These are phyloP conservation scores for Halenospora varia DNA, from an alignment of 495 filamentous ascomycete species.

Conservation along the genomic window DNA sequence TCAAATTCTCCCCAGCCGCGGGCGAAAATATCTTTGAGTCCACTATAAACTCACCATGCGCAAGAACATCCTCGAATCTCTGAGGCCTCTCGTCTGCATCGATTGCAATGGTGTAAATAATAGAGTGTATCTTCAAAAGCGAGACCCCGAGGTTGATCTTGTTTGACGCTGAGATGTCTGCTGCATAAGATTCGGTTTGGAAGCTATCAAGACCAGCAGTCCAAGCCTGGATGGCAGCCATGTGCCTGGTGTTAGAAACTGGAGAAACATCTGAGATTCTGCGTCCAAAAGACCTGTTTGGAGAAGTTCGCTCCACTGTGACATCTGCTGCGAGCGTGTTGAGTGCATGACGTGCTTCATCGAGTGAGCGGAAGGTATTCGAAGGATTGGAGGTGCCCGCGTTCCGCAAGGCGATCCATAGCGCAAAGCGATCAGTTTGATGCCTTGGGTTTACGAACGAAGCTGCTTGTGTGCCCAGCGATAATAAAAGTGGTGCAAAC, in stretches of 20 bases:
- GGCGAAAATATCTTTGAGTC: background rate
- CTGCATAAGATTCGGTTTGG: background rate
- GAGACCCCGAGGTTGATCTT: background rate
- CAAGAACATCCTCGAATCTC: conserved; percentile 11
- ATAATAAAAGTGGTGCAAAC: conserved; percentile 11
- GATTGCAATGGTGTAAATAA: conserved; percentile 2
- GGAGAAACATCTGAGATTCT: background rate
- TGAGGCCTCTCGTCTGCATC: background rate
- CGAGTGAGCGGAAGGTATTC: background rate
- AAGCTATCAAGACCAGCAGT: conserved; percentile 6
- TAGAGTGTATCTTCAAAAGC: conserved; percentile 7
- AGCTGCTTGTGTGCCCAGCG: conserved; percentile 14
- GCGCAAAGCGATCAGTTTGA: background rate
- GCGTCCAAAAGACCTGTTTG: background rate
- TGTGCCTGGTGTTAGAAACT: background rate
- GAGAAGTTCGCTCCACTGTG: conserved; percentile 1
- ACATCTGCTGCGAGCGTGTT: conserved; percentile 8
- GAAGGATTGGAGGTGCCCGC: conserved; percentile 1
- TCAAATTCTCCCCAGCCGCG: background rate
- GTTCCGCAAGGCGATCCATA: conserved; percentile 1
- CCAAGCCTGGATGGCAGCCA: background rate
- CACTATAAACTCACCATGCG: conserved; percentile 5
- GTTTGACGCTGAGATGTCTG: background rate
- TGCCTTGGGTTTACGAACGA: conserved; percentile 10
- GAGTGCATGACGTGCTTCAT: conserved; percentile 14